Evolutionary conservation across 2,329 filamentous ascomycete genomes (phyloP).

Genomic region (Aspergillus nomiae): DNA sequence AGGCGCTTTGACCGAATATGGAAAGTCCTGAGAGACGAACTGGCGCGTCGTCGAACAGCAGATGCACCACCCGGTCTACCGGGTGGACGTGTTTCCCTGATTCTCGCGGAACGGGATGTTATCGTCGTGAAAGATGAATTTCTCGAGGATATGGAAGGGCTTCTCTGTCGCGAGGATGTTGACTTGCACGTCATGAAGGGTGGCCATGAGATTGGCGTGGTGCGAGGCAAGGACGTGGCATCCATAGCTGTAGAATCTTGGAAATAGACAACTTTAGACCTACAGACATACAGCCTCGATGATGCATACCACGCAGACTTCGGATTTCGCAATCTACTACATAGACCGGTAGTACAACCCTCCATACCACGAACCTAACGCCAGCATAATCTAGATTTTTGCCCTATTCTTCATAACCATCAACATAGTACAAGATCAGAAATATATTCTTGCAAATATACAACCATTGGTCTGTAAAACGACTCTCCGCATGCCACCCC

Average conservation of each 20-base stretch:
- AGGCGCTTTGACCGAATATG: slow-evolving; percentile 4
- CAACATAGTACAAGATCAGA: slow-evolving; percentile 1
- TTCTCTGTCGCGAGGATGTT: too few species aligned
- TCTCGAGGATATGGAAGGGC: too few species aligned
- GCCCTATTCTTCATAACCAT: neutral
- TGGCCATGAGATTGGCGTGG: slow-evolving; percentile 5
- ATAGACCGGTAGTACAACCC: neutral
- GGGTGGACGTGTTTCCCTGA: neutral
- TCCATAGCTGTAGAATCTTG: slow-evolving; percentile 3
- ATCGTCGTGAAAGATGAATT: slow-evolving; percentile 8
- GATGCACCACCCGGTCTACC: slow-evolving; percentile 3
- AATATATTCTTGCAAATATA: neutral
- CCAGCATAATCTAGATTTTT: slow-evolving; percentile 1
- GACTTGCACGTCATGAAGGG: slow-evolving; percentile 2
- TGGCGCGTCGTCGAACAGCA: neutral
- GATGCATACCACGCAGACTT: neutral
- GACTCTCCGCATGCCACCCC: neutral
- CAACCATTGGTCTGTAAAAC: neutral
- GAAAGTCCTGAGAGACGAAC: slow-evolving; percentile 6
- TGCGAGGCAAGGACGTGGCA: slow-evolving; percentile 2
- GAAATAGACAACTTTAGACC: slow-evolving; percentile 7
- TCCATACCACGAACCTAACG: neutral
- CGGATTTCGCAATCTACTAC: neutral
- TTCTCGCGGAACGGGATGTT: slow-evolving; percentile 4
- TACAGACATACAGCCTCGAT: neutral